Percentiles rank a stretch among this genome's conserved stretches.
These are phyloP conservation scores for Chaetothyriales sp. DNA, from an alignment of 2,329 filamentous ascomycete genomes.

Conservation along the genomic window DNA sequence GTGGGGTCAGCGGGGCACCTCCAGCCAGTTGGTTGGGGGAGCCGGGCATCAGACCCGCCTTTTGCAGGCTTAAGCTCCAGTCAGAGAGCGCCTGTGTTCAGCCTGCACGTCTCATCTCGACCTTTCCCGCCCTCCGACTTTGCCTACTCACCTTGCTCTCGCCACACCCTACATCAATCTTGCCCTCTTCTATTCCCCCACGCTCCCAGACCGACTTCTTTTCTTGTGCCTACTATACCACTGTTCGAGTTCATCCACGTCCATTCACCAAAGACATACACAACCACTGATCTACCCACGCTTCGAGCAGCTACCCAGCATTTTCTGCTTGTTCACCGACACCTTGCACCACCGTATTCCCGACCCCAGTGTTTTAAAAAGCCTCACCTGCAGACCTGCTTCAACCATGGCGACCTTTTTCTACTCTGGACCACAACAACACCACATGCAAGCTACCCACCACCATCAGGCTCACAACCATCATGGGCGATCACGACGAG, in stretches of 20 bases:
- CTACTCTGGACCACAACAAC: slow-evolving; percentile 30
- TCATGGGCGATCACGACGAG: slow-evolving; percentile 68
- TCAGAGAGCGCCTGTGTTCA: neutral
- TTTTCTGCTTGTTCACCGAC: neutral
- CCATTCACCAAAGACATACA: neutral
- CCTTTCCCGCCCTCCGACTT: neutral
- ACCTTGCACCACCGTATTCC: neutral
- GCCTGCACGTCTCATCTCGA: neutral
- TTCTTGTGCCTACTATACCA: neutral
- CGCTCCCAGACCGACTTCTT: neutral
- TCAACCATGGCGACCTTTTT: slow-evolving; percentile 33
- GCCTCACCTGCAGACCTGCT: slow-evolving; percentile 1
- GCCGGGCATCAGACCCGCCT: neutral
- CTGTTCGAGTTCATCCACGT: neutral
- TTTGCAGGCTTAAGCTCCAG: neutral
- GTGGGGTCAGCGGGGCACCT: neutral
- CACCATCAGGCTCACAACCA: slow-evolving; percentile 26
- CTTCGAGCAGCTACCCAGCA: neutral
- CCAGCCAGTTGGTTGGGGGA: neutral
- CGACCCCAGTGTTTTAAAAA: neutral
- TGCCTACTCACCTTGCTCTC: neutral
- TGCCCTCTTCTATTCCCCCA: neutral
- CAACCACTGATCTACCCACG: neutral
- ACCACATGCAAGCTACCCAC: slow-evolving; percentile 41
- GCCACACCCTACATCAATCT: neutral